Evolutionary conservation across 1,284 basidiomycete genomes (phyloP).

Genomic region (Violaceomyces palustris): DNA sequence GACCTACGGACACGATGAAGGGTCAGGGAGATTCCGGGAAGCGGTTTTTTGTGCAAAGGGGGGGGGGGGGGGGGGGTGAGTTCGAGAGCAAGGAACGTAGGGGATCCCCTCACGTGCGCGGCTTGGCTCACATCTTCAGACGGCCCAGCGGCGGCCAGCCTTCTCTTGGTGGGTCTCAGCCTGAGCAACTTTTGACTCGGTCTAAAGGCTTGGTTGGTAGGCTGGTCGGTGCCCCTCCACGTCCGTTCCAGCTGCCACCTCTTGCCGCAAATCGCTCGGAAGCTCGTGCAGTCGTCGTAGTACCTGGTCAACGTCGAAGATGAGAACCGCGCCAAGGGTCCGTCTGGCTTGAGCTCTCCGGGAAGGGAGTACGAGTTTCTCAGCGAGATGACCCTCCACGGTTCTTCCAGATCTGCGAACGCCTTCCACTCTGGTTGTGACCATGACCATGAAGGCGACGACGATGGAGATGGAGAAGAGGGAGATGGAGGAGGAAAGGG

Average conservation of each 20-base stretch:
- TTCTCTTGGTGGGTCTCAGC: too few species aligned
- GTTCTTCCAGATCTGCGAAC: background rate
- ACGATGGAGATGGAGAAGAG: background rate
- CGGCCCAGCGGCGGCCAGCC: too few species aligned
- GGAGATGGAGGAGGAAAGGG: background rate
- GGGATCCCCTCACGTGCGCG: too few species aligned
- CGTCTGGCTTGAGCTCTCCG: too few species aligned
- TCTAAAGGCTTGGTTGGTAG: background rate
- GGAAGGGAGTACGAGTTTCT: too few species aligned
- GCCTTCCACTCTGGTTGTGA: background rate
- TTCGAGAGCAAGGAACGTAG: too few species aligned
- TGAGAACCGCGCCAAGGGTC: too few species aligned
- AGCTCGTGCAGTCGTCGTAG: constrained; percentile 13
- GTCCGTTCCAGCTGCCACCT: constrained; percentile 18
- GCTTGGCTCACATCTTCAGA: too few species aligned
- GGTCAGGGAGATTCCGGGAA: background rate
- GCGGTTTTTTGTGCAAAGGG: constrained; percentile 1
- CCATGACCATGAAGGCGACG: too few species aligned
- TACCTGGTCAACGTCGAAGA: too few species aligned
- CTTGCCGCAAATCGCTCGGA: constrained; percentile 14
- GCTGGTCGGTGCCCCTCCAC: constrained; percentile 4
- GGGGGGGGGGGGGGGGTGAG: background rate
- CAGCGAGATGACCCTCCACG: background rate
- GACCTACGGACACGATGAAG: constrained; percentile 4
- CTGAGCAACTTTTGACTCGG: background rate